A percentile compares a stretch with the other conserved stretches of the same genome.
Evolutionary conservation across 2,329 filamentous ascomycete genomes (phyloP).

Genomic region (Aspergillus melleus): DNA sequence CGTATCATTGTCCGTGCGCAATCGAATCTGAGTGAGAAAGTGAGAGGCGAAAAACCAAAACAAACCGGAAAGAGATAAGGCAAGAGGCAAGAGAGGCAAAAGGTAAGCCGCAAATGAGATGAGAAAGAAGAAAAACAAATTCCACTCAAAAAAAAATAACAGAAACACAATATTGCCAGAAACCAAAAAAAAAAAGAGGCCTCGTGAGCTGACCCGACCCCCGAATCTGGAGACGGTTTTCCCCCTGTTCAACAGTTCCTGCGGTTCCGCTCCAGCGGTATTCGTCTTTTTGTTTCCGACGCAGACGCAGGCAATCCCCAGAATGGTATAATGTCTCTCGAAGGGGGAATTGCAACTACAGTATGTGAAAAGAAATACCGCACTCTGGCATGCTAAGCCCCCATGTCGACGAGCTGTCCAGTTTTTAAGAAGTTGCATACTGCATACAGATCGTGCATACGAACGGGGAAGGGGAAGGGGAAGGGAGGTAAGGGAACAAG

Average conservation of each 20-base stretch:
- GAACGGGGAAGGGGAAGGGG: not conserved
- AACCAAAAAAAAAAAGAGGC: constrained; percentile 7
- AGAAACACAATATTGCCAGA: not conserved
- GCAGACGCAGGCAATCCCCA: constrained; percentile 12
- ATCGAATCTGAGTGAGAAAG: not conserved
- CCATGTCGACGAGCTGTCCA: not conserved
- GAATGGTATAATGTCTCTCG: constrained; percentile 8
- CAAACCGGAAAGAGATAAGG: not conserved
- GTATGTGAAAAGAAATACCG: constrained; percentile 15
- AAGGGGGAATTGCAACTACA: constrained; percentile 5
- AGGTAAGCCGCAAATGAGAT: not conserved
- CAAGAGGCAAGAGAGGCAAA: not conserved
- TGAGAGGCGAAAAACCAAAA: not conserved
- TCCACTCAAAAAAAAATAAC: not conserved
- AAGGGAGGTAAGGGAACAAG: not conserved
- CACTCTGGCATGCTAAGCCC: constrained; percentile 14
- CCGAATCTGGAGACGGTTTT: constrained; percentile 12
- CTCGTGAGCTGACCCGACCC: constrained; percentile 23
- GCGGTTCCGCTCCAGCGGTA: constrained; percentile 24
- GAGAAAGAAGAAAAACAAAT: not conserved
- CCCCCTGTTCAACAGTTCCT: constrained; percentile 25
- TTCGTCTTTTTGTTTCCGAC: constrained; percentile 17
- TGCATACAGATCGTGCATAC: not conserved
- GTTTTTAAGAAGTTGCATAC: not conserved
- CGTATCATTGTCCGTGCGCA: constrained; percentile 26